Conservation (phyloP, 2,329 filamentous ascomycete species). For the Fusarium mundagurra region DNA sequence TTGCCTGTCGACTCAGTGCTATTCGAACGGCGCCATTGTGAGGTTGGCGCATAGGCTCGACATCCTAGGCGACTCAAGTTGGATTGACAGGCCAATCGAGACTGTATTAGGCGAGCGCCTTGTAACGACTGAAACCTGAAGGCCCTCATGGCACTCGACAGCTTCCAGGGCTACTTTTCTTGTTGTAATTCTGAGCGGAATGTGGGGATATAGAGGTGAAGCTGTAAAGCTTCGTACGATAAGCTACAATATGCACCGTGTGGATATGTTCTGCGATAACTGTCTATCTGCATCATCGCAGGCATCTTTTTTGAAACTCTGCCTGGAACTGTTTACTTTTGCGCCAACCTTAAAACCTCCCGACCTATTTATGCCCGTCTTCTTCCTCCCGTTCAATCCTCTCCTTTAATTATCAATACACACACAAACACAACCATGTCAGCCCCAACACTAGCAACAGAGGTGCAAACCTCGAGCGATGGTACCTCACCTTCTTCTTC, state of each 20-base stretch:
- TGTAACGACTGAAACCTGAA: conserved; percentile 42
- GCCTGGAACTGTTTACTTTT: conserved; percentile 25
- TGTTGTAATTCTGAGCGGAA: conserved; percentile 1
- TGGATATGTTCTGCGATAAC: conserved; percentile 33
- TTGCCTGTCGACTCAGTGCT: conserved; percentile 59
- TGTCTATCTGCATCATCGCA: conserved; percentile 19
- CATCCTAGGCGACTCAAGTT: conserved; percentile 46
- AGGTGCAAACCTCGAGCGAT: conserved; percentile 59
- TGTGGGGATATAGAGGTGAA: conserved; percentile 16
- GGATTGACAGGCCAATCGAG: conserved; percentile 23
- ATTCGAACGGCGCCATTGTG: conserved; percentile 48
- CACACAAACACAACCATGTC: conserved; percentile 43
- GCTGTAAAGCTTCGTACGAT: conserved; percentile 29
- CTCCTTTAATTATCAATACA: neutral
- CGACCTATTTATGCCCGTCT: neutral
- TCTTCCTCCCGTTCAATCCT: neutral
- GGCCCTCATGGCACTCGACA: conserved; percentile 42
- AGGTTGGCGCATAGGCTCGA: conserved; percentile 32
- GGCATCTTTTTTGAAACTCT: conserved; percentile 23
- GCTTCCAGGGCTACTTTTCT: neutral
- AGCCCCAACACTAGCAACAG: conserved; percentile 52
- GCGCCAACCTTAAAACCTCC: conserved; percentile 30
- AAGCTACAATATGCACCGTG: conserved; percentile 32
- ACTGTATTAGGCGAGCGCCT: conserved; percentile 35
- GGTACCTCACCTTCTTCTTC: conserved; percentile 46